These are phyloP conservation scores for Teunomyces kruisii DNA, from an alignment of 805 yeast species.

Conservation along the genomic window DNA sequence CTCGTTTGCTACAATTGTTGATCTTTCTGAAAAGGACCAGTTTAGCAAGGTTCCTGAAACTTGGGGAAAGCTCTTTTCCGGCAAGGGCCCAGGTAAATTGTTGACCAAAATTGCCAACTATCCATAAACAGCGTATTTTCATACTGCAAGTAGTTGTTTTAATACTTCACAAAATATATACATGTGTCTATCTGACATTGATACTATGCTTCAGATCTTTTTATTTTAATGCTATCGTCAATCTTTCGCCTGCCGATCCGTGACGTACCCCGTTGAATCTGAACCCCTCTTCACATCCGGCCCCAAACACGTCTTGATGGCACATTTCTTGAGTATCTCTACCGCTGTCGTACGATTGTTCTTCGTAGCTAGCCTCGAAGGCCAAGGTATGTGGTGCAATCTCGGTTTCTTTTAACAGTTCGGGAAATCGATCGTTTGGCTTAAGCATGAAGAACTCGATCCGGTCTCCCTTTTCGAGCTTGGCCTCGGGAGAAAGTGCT, in stretches of 20 bases:
- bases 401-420: slow-evolving; percentile 2
- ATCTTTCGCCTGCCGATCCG: slow-evolving; percentile 27
- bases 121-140: not conserved
- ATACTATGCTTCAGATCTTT: too few relatives aligned
- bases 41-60: slow-evolving; percentile 45
- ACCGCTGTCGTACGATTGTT: slow-evolving; percentile 19
- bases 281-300: slow-evolving; percentile 36
- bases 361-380: slow-evolving; percentile 36
- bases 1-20: slow-evolving; percentile 13
- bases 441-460: slow-evolving; percentile 48
- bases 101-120: slow-evolving; percentile 41
- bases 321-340: slow-evolving; percentile 6
- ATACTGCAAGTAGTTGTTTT: too few relatives aligned
- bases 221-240: slow-evolving; percentile 7
- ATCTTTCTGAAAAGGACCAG: slow-evolving; percentile 8
- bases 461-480: slow-evolving; percentile 42
- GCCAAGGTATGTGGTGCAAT: not conserved
- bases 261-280: slow-evolving; percentile 26
- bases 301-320: slow-evolving; percentile 21
- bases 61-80: slow-evolving; percentile 50
- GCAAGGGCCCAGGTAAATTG: slow-evolving; percentile 50
- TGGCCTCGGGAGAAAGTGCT: slow-evolving; percentile 62
- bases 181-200: not conserved
- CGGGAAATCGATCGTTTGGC: slow-evolving; percentile 28
- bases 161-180: too few relatives aligned